A percentile compares a stretch with the other conserved stretches of the same genome.
Conservation (phyloP, 2,329 filamentous ascomycete species). For the Colletotrichum sp. region DNA sequence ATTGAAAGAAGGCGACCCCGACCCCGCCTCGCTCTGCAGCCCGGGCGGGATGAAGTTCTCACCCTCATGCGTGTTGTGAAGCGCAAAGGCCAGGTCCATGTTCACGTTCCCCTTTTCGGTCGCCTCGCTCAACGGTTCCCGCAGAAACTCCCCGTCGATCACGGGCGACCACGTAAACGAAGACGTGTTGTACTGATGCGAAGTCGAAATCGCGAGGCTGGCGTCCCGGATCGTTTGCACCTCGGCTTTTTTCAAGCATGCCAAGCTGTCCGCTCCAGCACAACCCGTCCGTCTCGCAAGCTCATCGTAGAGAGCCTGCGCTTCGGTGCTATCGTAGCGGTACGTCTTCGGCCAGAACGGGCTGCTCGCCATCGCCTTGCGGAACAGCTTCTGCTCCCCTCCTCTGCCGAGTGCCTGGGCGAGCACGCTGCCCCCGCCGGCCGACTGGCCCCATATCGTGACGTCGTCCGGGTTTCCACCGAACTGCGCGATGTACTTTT, state of each 20-base stretch:
- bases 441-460: slow-evolving; percentile 32
- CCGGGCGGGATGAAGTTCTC: slow-evolving; percentile 64
- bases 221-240: slow-evolving; percentile 59
- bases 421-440: slow-evolving; percentile 26
- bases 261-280: slow-evolving; percentile 46
- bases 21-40: slow-evolving; percentile 37
- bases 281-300: slow-evolving; percentile 55
- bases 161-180: slow-evolving; percentile 67
- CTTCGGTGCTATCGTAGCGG: slow-evolving; percentile 51
- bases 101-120: slow-evolving; percentile 42
- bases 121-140: slow-evolving; percentile 48
- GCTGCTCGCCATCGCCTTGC: slow-evolving; percentile 39
- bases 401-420: slow-evolving; percentile 18
- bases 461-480: slow-evolving; percentile 29
- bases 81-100: slow-evolving; percentile 52
- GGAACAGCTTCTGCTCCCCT: slow-evolving; percentile 24
- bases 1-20: slow-evolving; percentile 50
- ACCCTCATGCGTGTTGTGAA: slow-evolving; percentile 68
- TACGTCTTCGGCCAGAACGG: slow-evolving; percentile 68
- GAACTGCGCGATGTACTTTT: slow-evolving; percentile 29
- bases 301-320: slow-evolving; percentile 54
- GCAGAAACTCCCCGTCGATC: slow-evolving; percentile 60
- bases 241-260: slow-evolving; percentile 59
- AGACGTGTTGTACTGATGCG: slow-evolving; percentile 57
- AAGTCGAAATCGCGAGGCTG: slow-evolving; percentile 49